phyloP scores from a whole-genome alignment of 2,329 filamentous ascomycete species.

The Dothideomycetidae sp. region DNA sequence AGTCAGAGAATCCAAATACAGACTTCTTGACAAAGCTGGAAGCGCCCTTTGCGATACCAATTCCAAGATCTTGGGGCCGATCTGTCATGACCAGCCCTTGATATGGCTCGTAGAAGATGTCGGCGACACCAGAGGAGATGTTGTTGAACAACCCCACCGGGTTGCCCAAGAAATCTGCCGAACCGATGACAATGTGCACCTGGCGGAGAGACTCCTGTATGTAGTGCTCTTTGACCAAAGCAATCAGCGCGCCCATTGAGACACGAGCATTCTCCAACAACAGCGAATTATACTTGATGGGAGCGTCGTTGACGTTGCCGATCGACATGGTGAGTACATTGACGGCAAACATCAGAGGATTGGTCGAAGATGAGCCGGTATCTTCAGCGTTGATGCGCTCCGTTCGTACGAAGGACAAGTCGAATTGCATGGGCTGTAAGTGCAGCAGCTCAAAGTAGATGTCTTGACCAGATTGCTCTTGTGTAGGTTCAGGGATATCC shows the following conservation, averaged over 20 bases:
- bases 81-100: slow-evolving; percentile 95
- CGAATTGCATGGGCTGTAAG: slow-evolving; percentile 94
- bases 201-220: slow-evolving; percentile 92
- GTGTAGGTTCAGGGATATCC: slow-evolving; percentile 81
- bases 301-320: slow-evolving; percentile 96
- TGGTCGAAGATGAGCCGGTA: slow-evolving; percentile 67
- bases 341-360: slow-evolving; percentile 96
- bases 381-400: slow-evolving; percentile 94
- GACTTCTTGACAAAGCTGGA: slow-evolving; percentile 98
- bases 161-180: slow-evolving; percentile 93
- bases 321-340: slow-evolving; percentile 99
- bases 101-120: slow-evolving; percentile 99
- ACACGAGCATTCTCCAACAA: slow-evolving; percentile 92
- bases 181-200: slow-evolving; percentile 92
- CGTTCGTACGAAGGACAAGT: slow-evolving; percentile 92
- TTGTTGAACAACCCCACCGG: slow-evolving; percentile 97
- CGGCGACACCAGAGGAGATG: slow-evolving; percentile 88
- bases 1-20: slow-evolving; percentile 93
- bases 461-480: slow-evolving; percentile 73
- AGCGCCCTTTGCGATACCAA: slow-evolving; percentile 91
- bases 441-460: slow-evolving; percentile 97
- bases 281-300: slow-evolving; percentile 80
- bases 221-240: slow-evolving; percentile 86
- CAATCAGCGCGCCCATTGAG: slow-evolving; percentile 66
- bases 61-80: slow-evolving; percentile 81